Percentiles rank a stretch among this genome's conserved stretches.
These are phyloP conservation scores for Penicillium ochrochloron DNA, from an alignment of 495 filamentous ascomycete genomes.

Conservation along the genomic window DNA sequence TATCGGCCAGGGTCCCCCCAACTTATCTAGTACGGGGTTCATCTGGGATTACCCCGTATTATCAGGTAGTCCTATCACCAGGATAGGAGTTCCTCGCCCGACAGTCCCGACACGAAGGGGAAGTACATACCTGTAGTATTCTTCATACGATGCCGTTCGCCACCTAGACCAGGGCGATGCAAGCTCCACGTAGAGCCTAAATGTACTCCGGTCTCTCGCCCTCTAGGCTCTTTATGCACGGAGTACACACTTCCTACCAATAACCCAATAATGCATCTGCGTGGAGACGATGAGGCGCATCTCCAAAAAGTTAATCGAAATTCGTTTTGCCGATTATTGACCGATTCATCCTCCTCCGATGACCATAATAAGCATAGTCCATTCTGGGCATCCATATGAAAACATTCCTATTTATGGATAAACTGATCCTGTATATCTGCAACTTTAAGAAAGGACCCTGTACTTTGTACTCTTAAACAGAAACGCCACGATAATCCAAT, in stretches of 20 bases:
- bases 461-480: not conserved
- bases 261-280: no score
- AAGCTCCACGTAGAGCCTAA: conserved; percentile 1
- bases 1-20: not conserved
- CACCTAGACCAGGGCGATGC: not conserved
- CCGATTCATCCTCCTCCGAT: conserved; percentile 1
- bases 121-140: not conserved
- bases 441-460: not conserved
- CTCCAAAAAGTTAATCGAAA: not conserved
- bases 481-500: not conserved
- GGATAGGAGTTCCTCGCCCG: not conserved
- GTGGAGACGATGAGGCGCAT: not conserved
- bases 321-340: conserved; percentile 1
- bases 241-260: no score
- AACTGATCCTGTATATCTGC: not conserved
- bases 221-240: no score
- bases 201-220: not conserved
- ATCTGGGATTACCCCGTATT: conserved; percentile 1
- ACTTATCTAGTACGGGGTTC: not conserved
- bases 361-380: not conserved
- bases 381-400: not conserved
- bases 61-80: not conserved
- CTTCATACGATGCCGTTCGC: not conserved
- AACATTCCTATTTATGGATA: not conserved
- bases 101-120: not conserved